These are phyloP conservation scores for Euphorbia pulcherrima DNA, from an alignment of 345 rosid genomes.

Conservation along the genomic window DNA sequence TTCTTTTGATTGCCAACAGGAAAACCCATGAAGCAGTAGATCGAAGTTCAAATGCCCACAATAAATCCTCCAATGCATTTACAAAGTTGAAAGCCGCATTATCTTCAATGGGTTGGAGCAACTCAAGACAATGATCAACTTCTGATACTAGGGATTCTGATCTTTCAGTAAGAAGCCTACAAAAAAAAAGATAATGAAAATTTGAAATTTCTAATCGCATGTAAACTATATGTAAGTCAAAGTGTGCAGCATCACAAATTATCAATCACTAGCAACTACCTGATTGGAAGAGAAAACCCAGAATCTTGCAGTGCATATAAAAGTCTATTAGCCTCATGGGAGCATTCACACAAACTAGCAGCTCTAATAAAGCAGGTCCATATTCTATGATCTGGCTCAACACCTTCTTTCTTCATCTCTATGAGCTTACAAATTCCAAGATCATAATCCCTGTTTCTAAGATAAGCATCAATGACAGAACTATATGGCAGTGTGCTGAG, in stretches of 20 bases:
- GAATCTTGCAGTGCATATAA: constrained; percentile 59
- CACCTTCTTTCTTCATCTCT: constrained; percentile 71
- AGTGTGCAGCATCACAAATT: constrained; percentile 6
- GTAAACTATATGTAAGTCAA: neutral
- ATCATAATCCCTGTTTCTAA: constrained; percentile 59
- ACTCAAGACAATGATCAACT: constrained; percentile 61
- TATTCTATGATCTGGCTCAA: constrained; percentile 80
- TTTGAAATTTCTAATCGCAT: constrained; percentile 2
- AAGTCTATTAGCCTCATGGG: constrained; percentile 56
- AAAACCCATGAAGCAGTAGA: constrained; percentile 92
- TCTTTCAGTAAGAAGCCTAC: constrained; percentile 67
- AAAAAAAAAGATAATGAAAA: constrained; percentile 22
- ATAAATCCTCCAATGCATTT: constrained; percentile 75
- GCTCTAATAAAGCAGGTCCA: constrained; percentile 96
- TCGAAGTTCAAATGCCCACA: constrained; percentile 92
- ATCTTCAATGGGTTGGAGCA: constrained; percentile 62
- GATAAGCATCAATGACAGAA: constrained; percentile 87
- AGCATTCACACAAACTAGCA: constrained; percentile 59
- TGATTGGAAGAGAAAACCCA: constrained; percentile 81
- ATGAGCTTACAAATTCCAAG: constrained; percentile 66
- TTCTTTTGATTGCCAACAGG: constrained; percentile 72
- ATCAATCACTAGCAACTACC: constrained; percentile 38
- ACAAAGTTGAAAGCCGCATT: constrained; percentile 85
- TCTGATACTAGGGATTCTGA: constrained; percentile 54
- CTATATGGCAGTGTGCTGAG: constrained; percentile 73